Percentiles rank a stretch among this genome's conserved stretches.
These are phyloP conservation scores for Diaporthe sp. DNA, from an alignment of 2,329 filamentous ascomycete species.

Conservation along the genomic window DNA sequence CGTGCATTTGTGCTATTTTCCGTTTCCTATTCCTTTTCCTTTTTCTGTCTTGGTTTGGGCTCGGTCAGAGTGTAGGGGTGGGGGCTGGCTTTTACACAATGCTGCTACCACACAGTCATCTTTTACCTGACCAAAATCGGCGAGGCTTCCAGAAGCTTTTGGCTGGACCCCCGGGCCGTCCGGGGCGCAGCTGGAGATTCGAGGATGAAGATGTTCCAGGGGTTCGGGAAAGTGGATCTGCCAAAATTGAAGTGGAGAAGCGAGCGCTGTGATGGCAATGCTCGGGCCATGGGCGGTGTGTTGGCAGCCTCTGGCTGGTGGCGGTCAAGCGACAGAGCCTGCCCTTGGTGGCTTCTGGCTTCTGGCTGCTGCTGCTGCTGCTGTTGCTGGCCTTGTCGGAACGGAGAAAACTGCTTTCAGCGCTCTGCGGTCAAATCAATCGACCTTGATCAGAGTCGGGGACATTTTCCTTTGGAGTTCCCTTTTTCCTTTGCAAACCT, in stretches of 20 bases:
- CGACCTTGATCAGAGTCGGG: neutral
- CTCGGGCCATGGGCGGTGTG: constrained; percentile 35
- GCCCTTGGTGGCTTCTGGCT: constrained; percentile 4
- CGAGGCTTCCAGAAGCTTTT: constrained; percentile 30
- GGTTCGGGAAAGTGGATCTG: constrained; percentile 37
- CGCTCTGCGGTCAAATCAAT: constrained; percentile 11
- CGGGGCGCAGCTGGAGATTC: constrained; percentile 33
- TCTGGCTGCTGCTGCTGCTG: neutral
- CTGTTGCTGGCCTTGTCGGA: constrained; percentile 5
- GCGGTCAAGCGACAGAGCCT: constrained; percentile 34
- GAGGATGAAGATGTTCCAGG: constrained; percentile 35
- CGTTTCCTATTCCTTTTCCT: constrained; percentile 14
- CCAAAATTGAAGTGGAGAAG: constrained; percentile 38
- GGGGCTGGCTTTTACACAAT: constrained; percentile 34
- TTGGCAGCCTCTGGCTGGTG: constrained; percentile 28
- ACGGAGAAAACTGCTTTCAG: constrained; percentile 17
- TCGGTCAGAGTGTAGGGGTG: constrained; percentile 30
- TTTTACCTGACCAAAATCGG: constrained; percentile 26
- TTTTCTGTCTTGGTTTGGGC: constrained; percentile 23
- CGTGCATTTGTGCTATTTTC: constrained; percentile 29
- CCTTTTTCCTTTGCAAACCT: constrained; percentile 30
- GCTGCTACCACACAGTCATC: constrained; percentile 8
- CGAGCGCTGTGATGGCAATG: constrained; percentile 32
- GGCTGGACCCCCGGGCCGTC: constrained; percentile 24
- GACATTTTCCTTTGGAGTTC: neutral